Percentiles rank a stretch among this genome's conserved stretches.
Conservation (phyloP, 1,139 yeast genomes). For the Ogataea hybrid region DNA sequence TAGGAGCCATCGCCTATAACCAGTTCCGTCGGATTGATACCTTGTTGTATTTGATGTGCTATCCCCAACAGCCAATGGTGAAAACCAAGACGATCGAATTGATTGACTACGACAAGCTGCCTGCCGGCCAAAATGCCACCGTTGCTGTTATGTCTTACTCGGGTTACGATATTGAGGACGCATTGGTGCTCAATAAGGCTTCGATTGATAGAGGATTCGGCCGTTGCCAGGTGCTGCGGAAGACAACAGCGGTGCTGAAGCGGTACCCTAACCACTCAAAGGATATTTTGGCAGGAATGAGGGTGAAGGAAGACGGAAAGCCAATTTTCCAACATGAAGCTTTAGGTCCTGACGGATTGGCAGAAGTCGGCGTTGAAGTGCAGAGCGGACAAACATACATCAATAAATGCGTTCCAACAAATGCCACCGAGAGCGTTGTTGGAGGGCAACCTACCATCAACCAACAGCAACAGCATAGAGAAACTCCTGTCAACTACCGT, state of each 20-base stretch:
- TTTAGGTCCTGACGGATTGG: constrained; percentile 92
- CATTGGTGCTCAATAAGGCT: constrained; percentile 87
- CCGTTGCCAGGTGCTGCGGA: constrained; percentile 94
- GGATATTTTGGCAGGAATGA: constrained; percentile 88
- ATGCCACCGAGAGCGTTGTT: constrained; percentile 73
- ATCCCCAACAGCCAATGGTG: constrained; percentile 99
- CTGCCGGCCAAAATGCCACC: constrained; percentile 99
- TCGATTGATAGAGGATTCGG: constrained; percentile 97
- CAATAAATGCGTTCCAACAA: constrained; percentile 88
- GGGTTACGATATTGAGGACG: constrained; percentile 99
- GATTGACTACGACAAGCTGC: constrained; percentile 91
- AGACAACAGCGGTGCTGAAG: constrained; percentile 84
- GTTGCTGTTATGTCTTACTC: constrained; percentile 99
- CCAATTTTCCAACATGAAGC: constrained; percentile 86
- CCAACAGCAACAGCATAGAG: constrained; percentile 65
- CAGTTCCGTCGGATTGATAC: constrained; percentile 97
- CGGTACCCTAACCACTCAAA: constrained; percentile 92
- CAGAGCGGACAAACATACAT: constrained; percentile 93
- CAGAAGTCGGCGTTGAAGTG: constrained; percentile 90
- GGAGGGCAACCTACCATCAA: constrained; percentile 36
- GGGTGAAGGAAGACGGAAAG: constrained; percentile 75
- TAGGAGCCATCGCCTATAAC: constrained; percentile 97
- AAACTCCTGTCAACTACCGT: constrained; percentile 86
- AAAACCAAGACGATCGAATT: constrained; percentile 95
- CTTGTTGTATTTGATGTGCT: constrained; percentile 87